Evolutionary conservation across 306 rosid species (phyloP).

Genomic region (Pueraria montana): DNA sequence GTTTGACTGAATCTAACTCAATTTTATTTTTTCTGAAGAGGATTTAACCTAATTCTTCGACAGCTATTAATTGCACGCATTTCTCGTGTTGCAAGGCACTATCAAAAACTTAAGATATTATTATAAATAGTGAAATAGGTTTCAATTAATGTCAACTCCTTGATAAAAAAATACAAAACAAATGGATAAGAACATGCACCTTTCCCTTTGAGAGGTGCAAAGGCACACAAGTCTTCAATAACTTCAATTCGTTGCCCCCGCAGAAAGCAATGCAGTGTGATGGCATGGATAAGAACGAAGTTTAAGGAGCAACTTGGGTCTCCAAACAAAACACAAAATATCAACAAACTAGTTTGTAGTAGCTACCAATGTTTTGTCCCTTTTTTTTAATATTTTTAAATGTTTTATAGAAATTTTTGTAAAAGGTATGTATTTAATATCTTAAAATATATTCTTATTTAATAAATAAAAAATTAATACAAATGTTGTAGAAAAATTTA

Average conservation of each 20-base stretch:
- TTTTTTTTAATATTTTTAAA: neutral
- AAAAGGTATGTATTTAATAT: too few relatives aligned
- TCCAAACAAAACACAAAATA: neutral
- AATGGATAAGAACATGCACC: constrained; percentile 4
- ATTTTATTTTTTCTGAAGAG: neutral
- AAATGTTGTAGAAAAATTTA: too few relatives aligned
- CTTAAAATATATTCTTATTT: too few relatives aligned
- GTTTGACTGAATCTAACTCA: neutral
- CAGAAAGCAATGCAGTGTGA: constrained; percentile 26
- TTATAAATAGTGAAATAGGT: neutral
- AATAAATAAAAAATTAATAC: too few relatives aligned
- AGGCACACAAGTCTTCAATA: neutral
- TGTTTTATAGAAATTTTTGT: too few relatives aligned
- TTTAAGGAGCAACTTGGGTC: neutral
- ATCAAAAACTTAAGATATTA: neutral
- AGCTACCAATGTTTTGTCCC: neutral
- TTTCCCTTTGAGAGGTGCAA: neutral
- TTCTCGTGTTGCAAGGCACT: neutral
- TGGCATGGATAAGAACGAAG: constrained; percentile 36
- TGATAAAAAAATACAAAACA: neutral
- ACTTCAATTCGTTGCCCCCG: constrained; percentile 5
- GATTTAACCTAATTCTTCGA: neutral
- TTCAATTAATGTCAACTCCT: constrained; percentile 21
- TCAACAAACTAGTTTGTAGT: neutral
- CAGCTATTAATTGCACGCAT: neutral